These are phyloP conservation scores for Parietichytrium sp. DNA, from an alignment of 108 stramenopile genomes.

Conservation along the genomic window DNA sequence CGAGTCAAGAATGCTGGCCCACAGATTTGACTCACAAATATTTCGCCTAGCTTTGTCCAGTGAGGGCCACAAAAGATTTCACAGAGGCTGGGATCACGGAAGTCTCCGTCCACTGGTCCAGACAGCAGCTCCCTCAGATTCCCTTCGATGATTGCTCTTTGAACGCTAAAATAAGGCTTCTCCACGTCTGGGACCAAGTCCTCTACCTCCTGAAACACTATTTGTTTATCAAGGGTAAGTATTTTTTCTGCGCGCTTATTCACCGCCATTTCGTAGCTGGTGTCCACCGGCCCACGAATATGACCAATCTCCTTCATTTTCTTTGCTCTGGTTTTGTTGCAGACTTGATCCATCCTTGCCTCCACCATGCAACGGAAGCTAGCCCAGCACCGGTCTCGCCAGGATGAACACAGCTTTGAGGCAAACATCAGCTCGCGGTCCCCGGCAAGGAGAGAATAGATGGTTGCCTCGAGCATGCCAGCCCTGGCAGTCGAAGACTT, in stretches of 20 bases:
- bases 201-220: not conserved
- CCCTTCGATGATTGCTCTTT: constrained; percentile 4
- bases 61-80: not conserved
- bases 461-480: not conserved
- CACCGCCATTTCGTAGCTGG: not conserved
- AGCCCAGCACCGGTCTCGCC: not conserved
- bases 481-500: not conserved
- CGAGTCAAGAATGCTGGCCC: too few species aligned
- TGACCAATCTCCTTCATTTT: not conserved
- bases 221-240: not conserved
- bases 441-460: constrained; percentile 5
- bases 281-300: not conserved
- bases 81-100: not conserved
- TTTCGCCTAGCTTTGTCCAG: not conserved
- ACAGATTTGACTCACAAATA: not conserved
- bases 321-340: not conserved
- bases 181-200: not conserved
- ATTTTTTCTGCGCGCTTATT: not conserved
- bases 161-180: not conserved
- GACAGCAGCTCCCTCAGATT: not conserved
- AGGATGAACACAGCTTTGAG: not conserved
- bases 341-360: constrained; percentile 1
- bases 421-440: not conserved
- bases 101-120: not conserved
- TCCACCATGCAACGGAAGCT: constrained; percentile 4